These are phyloP conservation scores for Pythium folliculosum DNA, from an alignment of 352 stramenopile genomes.

Conservation along the genomic window DNA sequence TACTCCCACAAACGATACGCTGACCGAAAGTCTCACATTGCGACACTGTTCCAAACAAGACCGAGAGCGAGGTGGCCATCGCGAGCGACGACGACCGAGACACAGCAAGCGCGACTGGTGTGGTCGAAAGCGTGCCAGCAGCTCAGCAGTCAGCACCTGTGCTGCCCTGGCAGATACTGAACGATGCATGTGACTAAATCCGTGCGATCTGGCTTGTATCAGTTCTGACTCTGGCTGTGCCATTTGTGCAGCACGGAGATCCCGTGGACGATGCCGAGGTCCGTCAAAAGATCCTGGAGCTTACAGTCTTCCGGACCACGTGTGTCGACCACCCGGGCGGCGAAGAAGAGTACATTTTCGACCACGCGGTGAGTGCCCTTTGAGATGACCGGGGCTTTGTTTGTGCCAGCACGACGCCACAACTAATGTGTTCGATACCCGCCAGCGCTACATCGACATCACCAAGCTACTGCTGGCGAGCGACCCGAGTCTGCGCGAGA, in stretches of 20 bases:
- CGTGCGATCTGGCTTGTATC: too few relatives aligned
- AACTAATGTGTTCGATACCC: neutral
- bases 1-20: too few relatives aligned
- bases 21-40: too few relatives aligned
- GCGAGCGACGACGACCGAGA: conserved; percentile 26
- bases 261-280: conserved; percentile 41
- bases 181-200: conserved; percentile 15
- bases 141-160: conserved; percentile 10
- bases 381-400: neutral
- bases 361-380: conserved; percentile 35
- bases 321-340: conserved; percentile 58
- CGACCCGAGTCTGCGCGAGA: conserved; percentile 67
- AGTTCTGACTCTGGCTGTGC: neutral
- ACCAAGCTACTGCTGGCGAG: conserved; percentile 48
- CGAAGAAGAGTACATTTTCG: conserved; percentile 68
- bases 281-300: conserved; percentile 56
- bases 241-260: conserved; percentile 24
- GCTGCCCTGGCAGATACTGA: conserved; percentile 53
- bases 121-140: neutral
- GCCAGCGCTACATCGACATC: conserved; percentile 46
- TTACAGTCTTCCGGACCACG: conserved; percentile 64
- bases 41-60: neutral
- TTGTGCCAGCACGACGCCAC: neutral
- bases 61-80: neutral
- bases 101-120: conserved; percentile 4